These are phyloP conservation scores for Metroxylon sagu DNA, from an alignment of 176 grass and related monocot species.

Conservation along the genomic window DNA sequence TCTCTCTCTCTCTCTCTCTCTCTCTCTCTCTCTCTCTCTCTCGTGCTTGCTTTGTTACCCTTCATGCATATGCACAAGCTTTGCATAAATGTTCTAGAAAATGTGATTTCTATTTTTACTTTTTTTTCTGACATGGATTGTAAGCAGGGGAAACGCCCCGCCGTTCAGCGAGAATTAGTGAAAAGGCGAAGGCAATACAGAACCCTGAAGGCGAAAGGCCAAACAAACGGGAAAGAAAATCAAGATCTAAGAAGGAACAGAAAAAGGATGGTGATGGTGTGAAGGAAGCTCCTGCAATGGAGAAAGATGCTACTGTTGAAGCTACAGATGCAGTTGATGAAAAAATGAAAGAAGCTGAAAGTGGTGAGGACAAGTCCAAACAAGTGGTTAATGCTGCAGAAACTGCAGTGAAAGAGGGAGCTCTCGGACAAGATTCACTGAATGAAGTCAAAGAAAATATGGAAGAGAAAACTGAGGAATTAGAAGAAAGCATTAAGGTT, in stretches of 20 bases:
- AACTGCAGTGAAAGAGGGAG: not conserved
- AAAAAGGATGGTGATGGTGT: not conserved
- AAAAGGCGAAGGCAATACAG: conserved; percentile 11
- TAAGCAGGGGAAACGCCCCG: conserved; percentile 15
- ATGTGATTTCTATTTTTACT: not conserved
- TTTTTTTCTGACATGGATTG: not conserved
- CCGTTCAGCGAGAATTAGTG: conserved; percentile 15
- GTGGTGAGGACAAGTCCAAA: not conserved
- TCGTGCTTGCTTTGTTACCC: not conserved
- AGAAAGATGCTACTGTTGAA: not conserved
- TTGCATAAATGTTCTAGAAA: not conserved
- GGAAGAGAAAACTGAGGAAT: conserved; percentile 8
- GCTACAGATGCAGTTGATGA: too few species aligned
- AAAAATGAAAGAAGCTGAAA: conserved; percentile 3
- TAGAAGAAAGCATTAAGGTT: not conserved
- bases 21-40: not conserved
- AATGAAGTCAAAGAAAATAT: not conserved
- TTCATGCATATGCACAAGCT: not conserved
- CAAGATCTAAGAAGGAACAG: conserved; percentile 9
- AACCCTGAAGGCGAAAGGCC: conserved; percentile 13
- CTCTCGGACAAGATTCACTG: not conserved
- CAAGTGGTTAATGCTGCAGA: not conserved
- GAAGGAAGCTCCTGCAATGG: not conserved
- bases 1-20: not conserved
- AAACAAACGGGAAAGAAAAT: conserved; percentile 16